Conservation (phyloP, 306 rosid species). For the Dalbergia cultrata region DNA sequence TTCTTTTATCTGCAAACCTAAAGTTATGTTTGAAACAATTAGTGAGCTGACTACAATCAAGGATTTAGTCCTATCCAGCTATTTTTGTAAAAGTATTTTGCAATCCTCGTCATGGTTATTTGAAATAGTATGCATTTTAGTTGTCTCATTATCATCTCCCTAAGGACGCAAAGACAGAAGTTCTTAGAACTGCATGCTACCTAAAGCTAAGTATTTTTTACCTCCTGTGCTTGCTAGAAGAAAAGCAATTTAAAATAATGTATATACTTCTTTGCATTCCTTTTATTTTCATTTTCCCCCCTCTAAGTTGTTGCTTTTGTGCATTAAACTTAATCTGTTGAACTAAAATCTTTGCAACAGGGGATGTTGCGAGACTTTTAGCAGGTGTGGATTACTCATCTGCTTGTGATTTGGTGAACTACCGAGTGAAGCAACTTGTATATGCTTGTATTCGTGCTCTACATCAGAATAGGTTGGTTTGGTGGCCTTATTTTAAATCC, state of each 20-base stretch:
- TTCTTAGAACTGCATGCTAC: not conserved
- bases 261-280: slow-evolving; percentile 8
- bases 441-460: slow-evolving; percentile 70
- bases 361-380: slow-evolving; percentile 64
- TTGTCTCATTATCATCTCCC: not conserved
- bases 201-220: not conserved
- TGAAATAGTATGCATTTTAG: slow-evolving; percentile 6
- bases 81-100: not conserved
- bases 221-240: slow-evolving; percentile 1
- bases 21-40: not conserved
- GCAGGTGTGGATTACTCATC: slow-evolving; percentile 68
- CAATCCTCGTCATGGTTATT: not conserved
- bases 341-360: slow-evolving; percentile 56
- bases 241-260: slow-evolving; percentile 28
- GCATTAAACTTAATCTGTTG: slow-evolving; percentile 2
- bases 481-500: not conserved
- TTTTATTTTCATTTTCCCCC: not conserved
- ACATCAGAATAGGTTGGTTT: slow-evolving; percentile 74
- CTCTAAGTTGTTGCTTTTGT: not conserved
- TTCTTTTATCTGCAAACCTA: not conserved
- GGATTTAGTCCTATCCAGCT: not conserved
- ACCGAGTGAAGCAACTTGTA: slow-evolving; percentile 70
- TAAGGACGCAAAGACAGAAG: not conserved
- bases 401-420: slow-evolving; percentile 66
- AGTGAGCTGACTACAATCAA: not conserved